These are phyloP conservation scores for Colletotrichum tofieldiae DNA, from an alignment of 2,329 filamentous ascomycete species.

Conservation along the genomic window DNA sequence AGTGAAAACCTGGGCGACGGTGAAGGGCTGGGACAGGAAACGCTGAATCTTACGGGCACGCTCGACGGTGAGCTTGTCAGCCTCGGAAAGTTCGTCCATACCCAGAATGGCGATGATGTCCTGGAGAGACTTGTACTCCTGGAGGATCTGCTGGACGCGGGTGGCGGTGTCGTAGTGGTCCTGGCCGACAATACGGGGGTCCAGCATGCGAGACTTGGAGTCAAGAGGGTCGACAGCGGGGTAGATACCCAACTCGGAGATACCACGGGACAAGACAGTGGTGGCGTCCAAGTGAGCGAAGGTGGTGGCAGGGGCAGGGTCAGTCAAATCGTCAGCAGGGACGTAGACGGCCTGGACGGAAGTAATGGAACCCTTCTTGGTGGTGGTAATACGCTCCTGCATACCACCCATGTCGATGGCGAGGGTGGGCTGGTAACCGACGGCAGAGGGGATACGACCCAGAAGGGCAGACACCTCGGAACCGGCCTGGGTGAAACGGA, in stretches of 20 bases:
- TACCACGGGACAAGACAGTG: constrained; percentile 99
- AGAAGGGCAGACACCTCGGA: constrained; percentile 99
- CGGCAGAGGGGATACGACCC: constrained; percentile 99
- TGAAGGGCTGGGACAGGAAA: constrained; percentile 99
- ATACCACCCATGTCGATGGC: constrained; percentile 99
- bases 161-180: constrained; percentile 97
- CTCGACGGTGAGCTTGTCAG: constrained; percentile 99
- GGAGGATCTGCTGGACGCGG: constrained; percentile 98
- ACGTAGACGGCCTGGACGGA: constrained; percentile 99
- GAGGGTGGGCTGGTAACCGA: constrained; percentile 99
- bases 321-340: constrained; percentile 99
- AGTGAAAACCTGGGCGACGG: constrained; percentile 87
- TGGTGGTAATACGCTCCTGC: constrained; percentile 99
- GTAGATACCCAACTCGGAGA: constrained; percentile 99
- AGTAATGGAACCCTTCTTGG: constrained; percentile 99
- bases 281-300: constrained; percentile 99
- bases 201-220: constrained; percentile 99
- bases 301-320: constrained; percentile 98
- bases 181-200: constrained; percentile 97
- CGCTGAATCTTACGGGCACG: constrained; percentile 99
- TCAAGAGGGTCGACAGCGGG: constrained; percentile 99
- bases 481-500: constrained; percentile 99
- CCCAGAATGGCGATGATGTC: constrained; percentile 99
- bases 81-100: constrained; percentile 99
- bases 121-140: constrained; percentile 99